Evolutionary conservation across 345 rosid genomes (phyloP).

Genomic region (Dovyalis caffra): DNA sequence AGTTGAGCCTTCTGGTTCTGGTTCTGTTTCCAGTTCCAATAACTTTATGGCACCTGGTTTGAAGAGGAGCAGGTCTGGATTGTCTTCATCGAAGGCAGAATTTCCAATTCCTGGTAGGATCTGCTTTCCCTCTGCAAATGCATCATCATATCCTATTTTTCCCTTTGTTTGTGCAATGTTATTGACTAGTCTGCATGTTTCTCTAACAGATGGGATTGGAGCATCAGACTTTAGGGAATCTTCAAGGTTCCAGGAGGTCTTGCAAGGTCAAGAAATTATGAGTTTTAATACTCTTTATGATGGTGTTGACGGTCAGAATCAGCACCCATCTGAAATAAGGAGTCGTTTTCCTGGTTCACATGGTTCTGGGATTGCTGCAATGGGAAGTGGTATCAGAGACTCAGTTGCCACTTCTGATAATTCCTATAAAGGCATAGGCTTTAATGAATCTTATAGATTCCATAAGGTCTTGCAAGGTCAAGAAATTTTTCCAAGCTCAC

Average conservation of each 20-base stretch:
- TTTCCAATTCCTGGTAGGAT: constrained; percentile 67
- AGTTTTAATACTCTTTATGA: constrained; percentile 58
- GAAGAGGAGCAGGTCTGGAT: constrained; percentile 79
- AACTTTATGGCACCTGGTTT: constrained; percentile 55
- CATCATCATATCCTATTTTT: not conserved
- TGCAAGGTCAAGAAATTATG: constrained; percentile 99
- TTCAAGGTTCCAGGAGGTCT: constrained; percentile 94
- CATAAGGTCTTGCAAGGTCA: constrained; percentile 99
- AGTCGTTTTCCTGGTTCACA: constrained; percentile 39
- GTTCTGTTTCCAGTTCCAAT: constrained; percentile 52
- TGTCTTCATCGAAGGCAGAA: constrained; percentile 64
- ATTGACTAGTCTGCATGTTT: not conserved
- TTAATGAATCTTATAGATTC: constrained; percentile 62
- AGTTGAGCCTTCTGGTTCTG: constrained; percentile 69
- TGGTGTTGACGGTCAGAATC: constrained; percentile 41
- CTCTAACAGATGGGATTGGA: constrained; percentile 62
- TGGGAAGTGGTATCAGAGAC: constrained; percentile 31
- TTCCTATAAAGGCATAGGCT: constrained; percentile 50
- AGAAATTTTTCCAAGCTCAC: constrained; percentile 64
- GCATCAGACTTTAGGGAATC: constrained; percentile 89
- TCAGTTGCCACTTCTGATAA: constrained; percentile 24
- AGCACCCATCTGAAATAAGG: constrained; percentile 36
- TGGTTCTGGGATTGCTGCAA: constrained; percentile 31
- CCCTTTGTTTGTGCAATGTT: not conserved
- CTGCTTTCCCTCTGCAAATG: constrained; percentile 1